These are phyloP conservation scores for Blastocystis sp. DNA, from an alignment of 352 stramenopile genomes.

Conservation along the genomic window DNA sequence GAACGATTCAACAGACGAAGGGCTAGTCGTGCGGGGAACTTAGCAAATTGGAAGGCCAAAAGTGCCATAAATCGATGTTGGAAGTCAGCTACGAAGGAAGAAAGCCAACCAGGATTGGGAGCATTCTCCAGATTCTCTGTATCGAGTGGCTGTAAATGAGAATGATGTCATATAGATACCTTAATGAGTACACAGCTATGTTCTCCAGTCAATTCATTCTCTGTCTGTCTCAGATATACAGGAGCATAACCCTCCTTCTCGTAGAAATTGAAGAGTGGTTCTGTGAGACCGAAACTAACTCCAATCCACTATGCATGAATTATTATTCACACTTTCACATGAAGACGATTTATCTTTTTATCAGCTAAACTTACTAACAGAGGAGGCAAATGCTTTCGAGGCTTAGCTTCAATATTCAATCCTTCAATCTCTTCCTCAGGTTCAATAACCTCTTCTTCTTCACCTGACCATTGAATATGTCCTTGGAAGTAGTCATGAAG, in stretches of 20 bases:
- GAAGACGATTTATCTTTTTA: slow-evolving; percentile 86
- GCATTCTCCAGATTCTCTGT: slow-evolving; percentile 79
- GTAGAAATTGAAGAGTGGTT: slow-evolving; percentile 95
- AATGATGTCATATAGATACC: slow-evolving; percentile 73
- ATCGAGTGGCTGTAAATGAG: slow-evolving; percentile 69
- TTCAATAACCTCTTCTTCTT: slow-evolving; percentile 71
- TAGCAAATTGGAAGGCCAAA: slow-evolving; percentile 85
- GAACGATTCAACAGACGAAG: slow-evolving; percentile 83
- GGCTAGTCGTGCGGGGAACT: slow-evolving; percentile 84
- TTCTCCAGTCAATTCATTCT: slow-evolving; percentile 98
- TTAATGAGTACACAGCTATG: slow-evolving; percentile 87
- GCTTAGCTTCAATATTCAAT: slow-evolving; percentile 76
- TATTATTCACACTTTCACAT: slow-evolving; percentile 71
- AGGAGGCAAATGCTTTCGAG: slow-evolving; percentile 90
- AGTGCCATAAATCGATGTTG: slow-evolving; percentile 87
- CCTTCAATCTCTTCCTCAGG: slow-evolving; percentile 68
- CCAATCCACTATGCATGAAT: slow-evolving; percentile 82
- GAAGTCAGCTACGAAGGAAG: slow-evolving; percentile 88
- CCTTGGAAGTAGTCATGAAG: slow-evolving; percentile 96
- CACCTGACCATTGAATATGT: slow-evolving; percentile 75
- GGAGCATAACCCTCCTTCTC: slow-evolving; percentile 85
- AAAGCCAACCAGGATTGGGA: slow-evolving; percentile 84
- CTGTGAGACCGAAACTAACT: slow-evolving; percentile 94
- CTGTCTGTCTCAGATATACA: slow-evolving; percentile 95
- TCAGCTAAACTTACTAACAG: slow-evolving; percentile 90